Evolutionary conservation across 345 rosid genomes (phyloP).

Genomic region (Eucalyptus brandiana): DNA sequence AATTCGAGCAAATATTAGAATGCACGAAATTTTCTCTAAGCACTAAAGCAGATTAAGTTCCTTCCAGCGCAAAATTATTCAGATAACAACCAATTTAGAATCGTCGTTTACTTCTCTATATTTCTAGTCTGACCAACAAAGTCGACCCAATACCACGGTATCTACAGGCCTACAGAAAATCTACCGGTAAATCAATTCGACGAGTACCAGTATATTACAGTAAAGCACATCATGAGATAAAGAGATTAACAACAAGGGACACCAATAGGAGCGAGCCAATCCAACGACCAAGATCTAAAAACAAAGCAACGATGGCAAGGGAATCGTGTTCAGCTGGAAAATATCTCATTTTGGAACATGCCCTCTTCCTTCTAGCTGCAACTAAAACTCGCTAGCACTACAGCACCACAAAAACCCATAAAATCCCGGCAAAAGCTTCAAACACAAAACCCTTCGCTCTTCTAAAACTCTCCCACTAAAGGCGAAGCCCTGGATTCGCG

Average conservation of each 20-base stretch:
- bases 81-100: background rate
- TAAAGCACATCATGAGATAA: background rate
- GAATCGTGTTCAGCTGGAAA: background rate
- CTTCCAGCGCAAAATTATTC: background rate
- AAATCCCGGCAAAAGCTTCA: background rate
- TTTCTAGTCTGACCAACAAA: background rate
- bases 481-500: background rate
- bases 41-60: background rate
- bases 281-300: background rate
- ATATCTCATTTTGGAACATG: background rate
- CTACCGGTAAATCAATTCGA: background rate
- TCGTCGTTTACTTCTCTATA: background rate
- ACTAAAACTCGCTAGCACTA: background rate
- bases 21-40: background rate
- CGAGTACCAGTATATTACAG: accelerated
- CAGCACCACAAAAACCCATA: background rate
- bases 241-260: background rate
- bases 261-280: background rate
- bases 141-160: background rate
- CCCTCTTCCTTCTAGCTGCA: background rate
- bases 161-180: background rate
- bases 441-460: background rate
- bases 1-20: background rate
- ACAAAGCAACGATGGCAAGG: background rate
- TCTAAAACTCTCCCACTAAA: background rate